phyloP scores from a whole-genome alignment of 202 grass and related monocot species.

The Setaria italica region DNA sequence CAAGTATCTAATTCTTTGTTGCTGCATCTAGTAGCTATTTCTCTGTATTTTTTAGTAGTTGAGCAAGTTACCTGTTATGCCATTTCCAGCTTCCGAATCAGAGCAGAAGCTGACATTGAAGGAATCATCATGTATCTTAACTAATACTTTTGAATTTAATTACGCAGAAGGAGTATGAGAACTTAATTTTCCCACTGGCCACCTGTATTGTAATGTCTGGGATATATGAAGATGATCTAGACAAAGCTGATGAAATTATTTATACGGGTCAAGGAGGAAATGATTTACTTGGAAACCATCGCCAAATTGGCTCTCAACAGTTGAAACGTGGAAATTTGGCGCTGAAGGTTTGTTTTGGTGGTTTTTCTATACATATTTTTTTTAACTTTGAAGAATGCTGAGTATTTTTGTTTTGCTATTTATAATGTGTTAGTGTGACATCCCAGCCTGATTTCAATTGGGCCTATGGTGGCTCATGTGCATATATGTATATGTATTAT shows the following conservation, averaged over 20 bases:
- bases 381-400: not conserved
- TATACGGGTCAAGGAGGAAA: slow-evolving; percentile 97
- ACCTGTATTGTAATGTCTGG: slow-evolving; percentile 87
- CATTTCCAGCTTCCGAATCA: not conserved
- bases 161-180: slow-evolving; percentile 57
- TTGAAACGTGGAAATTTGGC: slow-evolving; percentile 85
- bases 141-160: slow-evolving; percentile 38
- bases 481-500: not conserved
- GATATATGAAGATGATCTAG: slow-evolving; percentile 93
- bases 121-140: not conserved
- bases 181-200: slow-evolving; percentile 76
- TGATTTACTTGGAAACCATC: slow-evolving; percentile 92
- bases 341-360: slow-evolving; percentile 58
- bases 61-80: not conserved
- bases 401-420: not conserved
- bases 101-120: slow-evolving; percentile 6
- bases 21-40: not conserved
- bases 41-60: not conserved
- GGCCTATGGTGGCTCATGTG: not conserved
- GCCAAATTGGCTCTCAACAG: slow-evolving; percentile 79
- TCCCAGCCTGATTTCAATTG: not conserved
- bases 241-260: slow-evolving; percentile 81
- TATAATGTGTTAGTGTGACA: not conserved
- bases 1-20: not conserved
- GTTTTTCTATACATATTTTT: slow-evolving; percentile 5